A percentile compares a stretch with the other conserved stretches of the same genome.
Evolutionary conservation across 441 rosid species (phyloP).

Genomic region (Raphanus hybrid): DNA sequence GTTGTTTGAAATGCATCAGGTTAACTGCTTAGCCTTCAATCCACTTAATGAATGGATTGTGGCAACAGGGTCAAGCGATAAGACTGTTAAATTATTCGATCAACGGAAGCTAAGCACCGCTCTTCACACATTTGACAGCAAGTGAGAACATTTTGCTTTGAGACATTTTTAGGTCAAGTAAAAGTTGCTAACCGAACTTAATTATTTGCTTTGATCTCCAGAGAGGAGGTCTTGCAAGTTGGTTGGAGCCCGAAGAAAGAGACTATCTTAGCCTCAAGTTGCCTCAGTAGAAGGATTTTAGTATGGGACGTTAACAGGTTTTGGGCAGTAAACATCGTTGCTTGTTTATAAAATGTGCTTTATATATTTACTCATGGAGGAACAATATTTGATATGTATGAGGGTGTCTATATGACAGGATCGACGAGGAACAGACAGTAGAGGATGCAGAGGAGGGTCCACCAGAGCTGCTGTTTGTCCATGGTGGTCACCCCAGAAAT

Average conservation of each 20-base stretch:
- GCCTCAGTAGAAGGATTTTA: conserved; percentile 94
- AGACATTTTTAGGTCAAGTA: background rate
- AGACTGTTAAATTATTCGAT: conserved; percentile 92
- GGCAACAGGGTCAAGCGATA: conserved; percentile 96
- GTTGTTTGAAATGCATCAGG: conserved; percentile 52
- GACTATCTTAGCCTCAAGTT: conserved; percentile 91
- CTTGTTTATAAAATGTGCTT: background rate
- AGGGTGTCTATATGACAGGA: conserved; percentile 55
- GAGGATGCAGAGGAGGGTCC: conserved; percentile 99
- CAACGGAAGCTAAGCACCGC: conserved; percentile 81
- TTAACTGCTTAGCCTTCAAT: conserved; percentile 95
- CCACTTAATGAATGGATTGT: conserved; percentile 97
- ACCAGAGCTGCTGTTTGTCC: conserved; percentile 92
- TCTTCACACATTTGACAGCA: conserved; percentile 88
- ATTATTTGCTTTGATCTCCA: conserved; percentile 37
- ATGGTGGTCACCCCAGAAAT: conserved; percentile 98
- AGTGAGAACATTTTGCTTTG: conserved; percentile 51
- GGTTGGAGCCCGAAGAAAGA: conserved; percentile 97
- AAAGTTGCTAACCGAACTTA: conserved; percentile 18
- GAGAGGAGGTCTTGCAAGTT: conserved; percentile 97
- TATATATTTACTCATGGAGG: background rate
- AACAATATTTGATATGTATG: conserved; percentile 17
- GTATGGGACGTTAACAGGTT: conserved; percentile 99
- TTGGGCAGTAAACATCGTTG: conserved; percentile 11
- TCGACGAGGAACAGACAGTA: conserved; percentile 85